Percentiles rank a stretch among this genome's conserved stretches.
phyloP scores from a whole-genome alignment of 2,329 filamentous ascomycete species.

The Cordyceps farinosa region DNA sequence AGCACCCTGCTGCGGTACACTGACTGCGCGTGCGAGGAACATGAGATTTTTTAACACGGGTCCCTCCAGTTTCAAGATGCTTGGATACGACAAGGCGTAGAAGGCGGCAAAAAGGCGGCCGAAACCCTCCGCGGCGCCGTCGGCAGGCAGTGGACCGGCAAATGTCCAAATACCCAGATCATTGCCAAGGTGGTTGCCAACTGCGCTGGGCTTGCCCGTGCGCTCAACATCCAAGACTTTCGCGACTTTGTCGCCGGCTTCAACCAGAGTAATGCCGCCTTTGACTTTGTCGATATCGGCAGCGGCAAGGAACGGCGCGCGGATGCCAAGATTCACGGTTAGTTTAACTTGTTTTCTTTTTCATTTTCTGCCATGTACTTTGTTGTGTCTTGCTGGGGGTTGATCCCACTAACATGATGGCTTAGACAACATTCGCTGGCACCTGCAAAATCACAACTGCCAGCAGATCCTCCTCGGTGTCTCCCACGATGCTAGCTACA shows the following conservation, averaged over 20 bases:
- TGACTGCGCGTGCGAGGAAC: not conserved
- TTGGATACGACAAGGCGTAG: conserved; percentile 51
- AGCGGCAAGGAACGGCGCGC: conserved; percentile 54
- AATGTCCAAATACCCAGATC: conserved; percentile 48
- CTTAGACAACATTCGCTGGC: conserved; percentile 51
- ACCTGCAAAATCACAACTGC: conserved; percentile 59
- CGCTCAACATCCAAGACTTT: conserved; percentile 48
- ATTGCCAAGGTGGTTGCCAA: conserved; percentile 56
- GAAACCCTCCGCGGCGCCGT: conserved; percentile 47
- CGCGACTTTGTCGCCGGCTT: conserved; percentile 58
- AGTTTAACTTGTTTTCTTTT: conserved; percentile 15
- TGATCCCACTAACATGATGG: not conserved
- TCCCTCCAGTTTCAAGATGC: conserved; percentile 52
- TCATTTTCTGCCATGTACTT: not conserved
- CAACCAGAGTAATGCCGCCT: conserved; percentile 54
- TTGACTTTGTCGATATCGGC: conserved; percentile 63
- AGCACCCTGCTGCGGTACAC: conserved; percentile 12
- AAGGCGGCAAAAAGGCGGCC: conserved; percentile 53
- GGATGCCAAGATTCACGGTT: conserved; percentile 60
- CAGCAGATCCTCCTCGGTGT: conserved; percentile 59
- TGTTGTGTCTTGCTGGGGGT: not conserved
- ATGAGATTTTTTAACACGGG: conserved; percentile 3
- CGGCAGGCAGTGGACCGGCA: conserved; percentile 42
- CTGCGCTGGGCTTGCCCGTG: conserved; percentile 46
- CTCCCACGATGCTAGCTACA: conserved; percentile 59